Evolutionary conservation across 2,329 filamentous ascomycete species (phyloP).

Genomic region (Plenodomus tracheiphilus): DNA sequence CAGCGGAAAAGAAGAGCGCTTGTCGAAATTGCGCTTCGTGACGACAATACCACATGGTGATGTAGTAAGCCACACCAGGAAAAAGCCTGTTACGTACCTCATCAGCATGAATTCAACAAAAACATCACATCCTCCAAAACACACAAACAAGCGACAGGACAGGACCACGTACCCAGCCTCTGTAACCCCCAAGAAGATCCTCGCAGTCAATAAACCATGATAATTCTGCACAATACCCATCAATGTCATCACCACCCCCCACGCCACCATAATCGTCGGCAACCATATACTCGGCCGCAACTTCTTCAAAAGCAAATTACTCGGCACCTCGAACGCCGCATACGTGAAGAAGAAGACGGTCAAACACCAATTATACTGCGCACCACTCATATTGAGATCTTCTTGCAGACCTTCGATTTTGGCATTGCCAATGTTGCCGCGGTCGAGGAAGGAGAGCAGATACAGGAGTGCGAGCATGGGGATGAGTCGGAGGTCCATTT

Average conservation of each 20-base stretch:
- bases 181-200: conserved; percentile 51
- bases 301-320: conserved; percentile 64
- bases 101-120: too few relatives aligned
- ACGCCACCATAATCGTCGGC: conserved; percentile 54
- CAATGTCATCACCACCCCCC: conserved; percentile 56
- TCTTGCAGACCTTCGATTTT: conserved; percentile 40
- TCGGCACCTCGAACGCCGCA: conserved; percentile 55
- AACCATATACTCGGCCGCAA: conserved; percentile 54
- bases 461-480: conserved; percentile 47
- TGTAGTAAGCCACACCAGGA: conserved; percentile 53
- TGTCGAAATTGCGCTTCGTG: conserved; percentile 62
- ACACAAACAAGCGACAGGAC: neutral
- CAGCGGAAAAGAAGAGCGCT: conserved; percentile 62
- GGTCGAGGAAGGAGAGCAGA: conserved; percentile 41
- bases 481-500: conserved; percentile 49
- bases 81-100: too few relatives aligned
- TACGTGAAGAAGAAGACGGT: conserved; percentile 66
- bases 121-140: neutral
- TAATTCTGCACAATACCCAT: conserved; percentile 54
- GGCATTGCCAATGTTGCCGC: conserved; percentile 50
- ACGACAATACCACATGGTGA: conserved; percentile 67
- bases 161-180: conserved; percentile 33
- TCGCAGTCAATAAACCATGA: conserved; percentile 49
- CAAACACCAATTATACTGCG: conserved; percentile 66
- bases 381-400: conserved; percentile 46